Evolutionary conservation across 768 basidiomycete species (phyloP).

Genomic region (Boletus rufocinnamomeus): DNA sequence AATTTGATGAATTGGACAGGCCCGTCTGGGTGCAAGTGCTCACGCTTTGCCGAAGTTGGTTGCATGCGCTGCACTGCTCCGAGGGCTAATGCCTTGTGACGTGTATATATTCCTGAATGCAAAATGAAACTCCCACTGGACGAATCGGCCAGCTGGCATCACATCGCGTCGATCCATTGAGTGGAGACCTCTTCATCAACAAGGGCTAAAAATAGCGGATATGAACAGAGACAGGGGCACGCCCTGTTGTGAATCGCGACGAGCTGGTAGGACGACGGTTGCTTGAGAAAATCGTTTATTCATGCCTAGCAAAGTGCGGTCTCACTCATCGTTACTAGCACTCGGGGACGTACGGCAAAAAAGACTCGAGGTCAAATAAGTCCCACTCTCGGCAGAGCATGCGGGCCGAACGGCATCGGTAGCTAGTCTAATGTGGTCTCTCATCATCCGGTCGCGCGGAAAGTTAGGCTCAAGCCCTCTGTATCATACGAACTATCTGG

Average conservation of each 20-base stretch:
- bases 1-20: neutral
- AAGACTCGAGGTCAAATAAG: slow-evolving; percentile 17
- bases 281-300: neutral
- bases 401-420: slow-evolving; percentile 27
- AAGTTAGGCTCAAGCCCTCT: too few species aligned
- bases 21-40: too few species aligned
- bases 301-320: neutral
- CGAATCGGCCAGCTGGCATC: neutral
- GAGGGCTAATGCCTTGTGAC: neutral
- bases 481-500: neutral
- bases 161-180: slow-evolving; percentile 4
- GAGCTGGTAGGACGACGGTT: neutral
- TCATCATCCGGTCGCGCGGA: slow-evolving; percentile 1
- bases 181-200: neutral
- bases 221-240: neutral
- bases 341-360: slow-evolving; percentile 26
- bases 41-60: neutral
- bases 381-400: neutral
- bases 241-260: neutral
- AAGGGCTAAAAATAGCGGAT: neutral
- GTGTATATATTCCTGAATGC: neutral
- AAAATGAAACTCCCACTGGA: neutral
- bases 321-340: neutral
- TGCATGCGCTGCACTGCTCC: neutral
- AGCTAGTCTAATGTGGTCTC: slow-evolving; percentile 1